Base-by-base conservation (phyloP, 2,329 filamentous ascomycete species). In the Penicillium italicum region DNA sequence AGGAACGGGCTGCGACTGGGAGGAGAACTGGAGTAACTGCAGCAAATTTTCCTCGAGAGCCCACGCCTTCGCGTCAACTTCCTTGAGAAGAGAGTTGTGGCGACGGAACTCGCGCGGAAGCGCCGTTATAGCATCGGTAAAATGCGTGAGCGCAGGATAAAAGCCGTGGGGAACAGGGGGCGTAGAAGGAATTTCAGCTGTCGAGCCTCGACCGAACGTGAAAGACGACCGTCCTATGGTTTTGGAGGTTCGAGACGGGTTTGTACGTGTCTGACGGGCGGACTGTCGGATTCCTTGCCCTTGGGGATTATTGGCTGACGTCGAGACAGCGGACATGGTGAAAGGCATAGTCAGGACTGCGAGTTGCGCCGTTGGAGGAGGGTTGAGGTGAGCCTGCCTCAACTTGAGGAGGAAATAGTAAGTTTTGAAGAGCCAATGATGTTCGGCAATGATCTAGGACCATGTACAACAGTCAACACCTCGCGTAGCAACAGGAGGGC, bases 1-100 rank as follows among this genome's bases (percentile, higher is more conserved):
- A 43, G 69, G 65, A 51, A 70, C 65, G n/a, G 67, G 63, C 59
- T 69, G 66, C 31, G 69, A 70, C 51, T 74, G 67, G 10, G 65
- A 69, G 6, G 73, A 69, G 24, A 57, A 57, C 56, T 72, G 81
- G 65, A 96, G 84, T 59, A 95, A 81, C 69, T 88, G 83, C 69
- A 88, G 86, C 56, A 99, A 82, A 68, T 87, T 83, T 66, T 94
- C 88, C 72, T 96, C 91, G 7, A 94, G 89, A 26, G 86, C 86
- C 75, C 92, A 94, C 62, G 96, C 89, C 77, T 99, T 99, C 60
- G 93, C 93, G 77, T 99, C 94, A 45, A 97, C 94, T 77, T 99
- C 94, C 74, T 97, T 97, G 64, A 99, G 81, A 54, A 97, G 83
- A 33, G 93, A 97, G 66, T 96, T 96, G 74, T 99, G 93, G 70